A percentile compares a stretch with the other conserved stretches of the same genome.
Conservation (phyloP, 192 early-diverging fungal genomes). For the Pilaira anomala region DNA sequence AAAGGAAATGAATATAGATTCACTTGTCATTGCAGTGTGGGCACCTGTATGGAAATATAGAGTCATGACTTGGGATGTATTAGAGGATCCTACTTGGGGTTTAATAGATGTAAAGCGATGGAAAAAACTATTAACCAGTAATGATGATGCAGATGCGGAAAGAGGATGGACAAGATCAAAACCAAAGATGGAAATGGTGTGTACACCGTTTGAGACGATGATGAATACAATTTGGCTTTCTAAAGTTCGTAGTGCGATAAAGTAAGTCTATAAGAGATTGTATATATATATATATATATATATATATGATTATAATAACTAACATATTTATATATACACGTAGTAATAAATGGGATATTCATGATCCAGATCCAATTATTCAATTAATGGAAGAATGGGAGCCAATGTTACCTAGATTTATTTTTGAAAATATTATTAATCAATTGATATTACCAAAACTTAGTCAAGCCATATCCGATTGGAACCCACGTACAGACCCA, state of each 20-base stretch:
- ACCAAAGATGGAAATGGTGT: background rate
- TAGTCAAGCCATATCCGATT: slow-evolving; percentile 52
- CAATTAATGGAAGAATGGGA: slow-evolving; percentile 69
- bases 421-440: slow-evolving; percentile 70
- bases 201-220: slow-evolving; percentile 79
- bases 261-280: slow-evolving; percentile 44
- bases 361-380: slow-evolving; percentile 65
- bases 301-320: background rate
- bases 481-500: slow-evolving; percentile 55
- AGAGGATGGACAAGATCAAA: slow-evolving; percentile 9
- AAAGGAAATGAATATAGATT: slow-evolving; percentile 58
- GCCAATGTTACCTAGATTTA: slow-evolving; percentile 65
- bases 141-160: slow-evolving; percentile 31
- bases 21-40: slow-evolving; percentile 57
- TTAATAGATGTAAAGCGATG: slow-evolving; percentile 52
- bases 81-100: slow-evolving; percentile 55
- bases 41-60: slow-evolving; percentile 48
- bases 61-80: slow-evolving; percentile 59
- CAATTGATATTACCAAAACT: slow-evolving; percentile 84
- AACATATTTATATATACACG: background rate
- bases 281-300: background rate
- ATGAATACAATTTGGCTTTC: slow-evolving; percentile 77
- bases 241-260: slow-evolving; percentile 71
- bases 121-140: slow-evolving; percentile 49
- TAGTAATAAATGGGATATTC: slow-evolving; percentile 71